A percentile compares a stretch with the other conserved stretches of the same genome.
These are phyloP conservation scores for Stropharia rugosoannulata DNA, from an alignment of 768 basidiomycete genomes.

Conservation along the genomic window DNA sequence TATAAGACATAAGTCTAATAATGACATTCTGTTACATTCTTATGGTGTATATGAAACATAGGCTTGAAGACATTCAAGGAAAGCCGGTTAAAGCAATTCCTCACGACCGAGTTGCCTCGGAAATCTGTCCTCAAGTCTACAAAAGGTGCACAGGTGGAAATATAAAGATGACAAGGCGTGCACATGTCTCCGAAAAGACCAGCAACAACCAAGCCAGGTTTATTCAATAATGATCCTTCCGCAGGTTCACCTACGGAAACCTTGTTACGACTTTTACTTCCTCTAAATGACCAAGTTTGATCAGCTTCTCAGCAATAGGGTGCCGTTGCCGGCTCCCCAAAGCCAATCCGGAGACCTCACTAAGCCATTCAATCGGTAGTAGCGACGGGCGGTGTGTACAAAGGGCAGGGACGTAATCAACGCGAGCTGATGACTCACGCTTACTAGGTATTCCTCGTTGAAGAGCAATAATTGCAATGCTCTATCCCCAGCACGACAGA, in stretches of 20 bases:
- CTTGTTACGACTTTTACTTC: conserved; percentile 84
- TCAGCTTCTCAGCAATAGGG: conserved; percentile 46
- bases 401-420: conserved; percentile 91
- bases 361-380: conserved; percentile 92
- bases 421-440: conserved; percentile 85
- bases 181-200: conserved; percentile 29
- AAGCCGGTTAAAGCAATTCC: no score
- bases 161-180: conserved; percentile 34
- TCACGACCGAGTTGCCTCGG: no score
- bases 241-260: conserved; percentile 83
- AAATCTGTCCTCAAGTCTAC: no score
- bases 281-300: conserved; percentile 84
- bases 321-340: conserved; percentile 55
- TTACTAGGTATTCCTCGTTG: conserved; percentile 91
- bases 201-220: conserved; percentile 31
- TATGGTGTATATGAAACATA: conserved; percentile 25
- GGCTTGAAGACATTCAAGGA: no score
- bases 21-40: conserved; percentile 26
- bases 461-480: conserved; percentile 92
- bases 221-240: conserved; percentile 70
- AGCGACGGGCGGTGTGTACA: conserved; percentile 90
- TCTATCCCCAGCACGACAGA: conserved; percentile 64
- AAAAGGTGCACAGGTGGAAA: conserved; percentile 49
- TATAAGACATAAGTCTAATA: conserved; percentile 13
- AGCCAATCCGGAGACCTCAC: conserved; percentile 83